Percentiles rank a stretch among this genome's conserved stretches.
Evolutionary conservation across 2,329 filamentous ascomycete species (phyloP).

Genomic region (Mollisia scopiformis): DNA sequence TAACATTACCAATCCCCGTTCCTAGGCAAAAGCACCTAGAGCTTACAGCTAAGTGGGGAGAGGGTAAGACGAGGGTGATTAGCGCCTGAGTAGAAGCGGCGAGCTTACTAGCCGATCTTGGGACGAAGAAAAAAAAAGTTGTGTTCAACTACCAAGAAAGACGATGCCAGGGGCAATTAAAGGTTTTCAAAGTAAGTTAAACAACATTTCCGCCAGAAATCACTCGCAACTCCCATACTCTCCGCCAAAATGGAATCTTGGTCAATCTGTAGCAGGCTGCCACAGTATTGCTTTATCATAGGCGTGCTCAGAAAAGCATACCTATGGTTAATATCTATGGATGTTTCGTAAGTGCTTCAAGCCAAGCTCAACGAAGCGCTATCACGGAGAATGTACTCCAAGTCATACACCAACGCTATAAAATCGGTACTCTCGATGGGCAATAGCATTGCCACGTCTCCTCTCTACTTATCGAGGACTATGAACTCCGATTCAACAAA

Average conservation of each 20-base stretch:
- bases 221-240: too few species aligned
- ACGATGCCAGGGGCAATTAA: too few species aligned
- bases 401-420: constrained; percentile 1
- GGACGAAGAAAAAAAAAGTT: too few species aligned
- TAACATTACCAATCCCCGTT: too few species aligned
- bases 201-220: too few species aligned
- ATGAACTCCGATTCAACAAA: neutral
- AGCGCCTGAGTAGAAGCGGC: too few species aligned
- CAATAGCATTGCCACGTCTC: neutral
- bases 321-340: neutral
- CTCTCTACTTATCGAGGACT: neutral
- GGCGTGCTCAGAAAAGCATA: constrained; percentile 1
- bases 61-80: too few species aligned
- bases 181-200: too few species aligned
- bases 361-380: constrained; percentile 3
- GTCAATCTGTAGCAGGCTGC: constrained; percentile 1
- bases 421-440: constrained; percentile 6
- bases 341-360: neutral
- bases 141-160: neutral
- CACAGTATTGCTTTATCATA: constrained; percentile 7
- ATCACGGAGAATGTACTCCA: constrained; percentile 9
- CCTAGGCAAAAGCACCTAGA: too few species aligned
- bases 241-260: neutral
- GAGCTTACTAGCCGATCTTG: too few species aligned
- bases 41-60: too few species aligned